Conservation (phyloP, 345 rosid species). For the Arabidopsis suecica region DNA sequence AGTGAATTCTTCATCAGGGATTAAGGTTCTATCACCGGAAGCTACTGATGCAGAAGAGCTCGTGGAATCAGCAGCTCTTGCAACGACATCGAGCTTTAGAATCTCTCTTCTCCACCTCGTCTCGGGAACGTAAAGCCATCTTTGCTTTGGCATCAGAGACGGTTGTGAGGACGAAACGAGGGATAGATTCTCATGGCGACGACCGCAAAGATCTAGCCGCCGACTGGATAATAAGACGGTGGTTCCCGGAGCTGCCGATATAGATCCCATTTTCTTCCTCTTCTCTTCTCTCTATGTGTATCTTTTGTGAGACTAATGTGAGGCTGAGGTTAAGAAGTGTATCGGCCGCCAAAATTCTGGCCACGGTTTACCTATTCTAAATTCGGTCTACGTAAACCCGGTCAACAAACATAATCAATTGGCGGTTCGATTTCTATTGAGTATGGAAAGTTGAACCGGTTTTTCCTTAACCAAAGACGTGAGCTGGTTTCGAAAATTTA, state of each 20-base stretch:
- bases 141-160: constrained; percentile 30
- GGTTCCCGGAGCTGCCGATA: constrained; percentile 42
- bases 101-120: constrained; percentile 30
- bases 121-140: constrained; percentile 36
- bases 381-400: not conserved
- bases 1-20: constrained; percentile 77
- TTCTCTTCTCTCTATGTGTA: not conserved
- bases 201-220: constrained; percentile 26
- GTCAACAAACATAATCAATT: not conserved
- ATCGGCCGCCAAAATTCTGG: constrained; percentile 10
- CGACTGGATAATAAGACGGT: constrained; percentile 40
- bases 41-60: constrained; percentile 52
- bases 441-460: too few species aligned
- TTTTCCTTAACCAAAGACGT: not conserved
- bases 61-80: constrained; percentile 75
- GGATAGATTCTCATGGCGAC: constrained; percentile 45
- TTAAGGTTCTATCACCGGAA: constrained; percentile 53
- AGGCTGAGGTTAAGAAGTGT: constrained; percentile 1
- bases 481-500: not conserved
- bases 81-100: constrained; percentile 40
- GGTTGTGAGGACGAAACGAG: constrained; percentile 43
- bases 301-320: not conserved
- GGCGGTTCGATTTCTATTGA: not conserved
- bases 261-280: constrained; percentile 42
- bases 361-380: too few species aligned